Evolutionary conservation across 352 stramenopile species (phyloP), one percentile per base, ranked within the genome.

Genomic region (Globisporangium solare): DNA sequence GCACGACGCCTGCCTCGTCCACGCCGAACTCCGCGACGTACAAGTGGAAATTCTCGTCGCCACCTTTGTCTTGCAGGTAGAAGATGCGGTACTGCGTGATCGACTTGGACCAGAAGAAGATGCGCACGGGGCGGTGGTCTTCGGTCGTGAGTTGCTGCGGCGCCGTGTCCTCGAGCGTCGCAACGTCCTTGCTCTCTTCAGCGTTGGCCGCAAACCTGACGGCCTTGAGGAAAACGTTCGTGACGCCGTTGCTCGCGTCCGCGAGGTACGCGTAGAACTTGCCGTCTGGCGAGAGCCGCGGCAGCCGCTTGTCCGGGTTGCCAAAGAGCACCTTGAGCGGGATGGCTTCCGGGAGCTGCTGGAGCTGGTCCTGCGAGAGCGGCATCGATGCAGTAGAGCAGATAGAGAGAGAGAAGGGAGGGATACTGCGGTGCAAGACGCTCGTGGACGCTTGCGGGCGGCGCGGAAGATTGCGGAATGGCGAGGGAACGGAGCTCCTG

Each of bases 41-140:
- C 21, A 82, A 54, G 47, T 82, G 72, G 60, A 76, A 78, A 51
- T 76, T 67, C 59, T 81, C 71, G 50, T 81, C 66, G 52, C 71
- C 71, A 47, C 48, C 57, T 49, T 72, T 66, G 60, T 79, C 68
- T 46, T 81, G 68, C 0, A 79, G 51, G 58, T 76, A 80, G 35
- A 79, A 57, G 11, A 80, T 48, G 14, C 67, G 70, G 21, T 58
- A 62, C 42, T 49, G 54, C 6, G 51, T 62, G 27, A 58, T 37
- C 41, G 63, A 71, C 54, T 68, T 69, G 52, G 71, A 56, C 66
- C 74, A 80, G 18, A 64, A 17, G 31, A 79, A 79, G 61, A 67
- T 69, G 14, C 64, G 70, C 24, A 82, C 40, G 15, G 72, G 70
- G 0, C 72, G 72, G 20, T 73, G 56, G 54, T 41, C 47, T 52